Evolutionary conservation across 768 basidiomycete genomes (phyloP), one percentile per base, ranked within the genome.

Genomic region (Rhizopogon vinicolor): DNA sequence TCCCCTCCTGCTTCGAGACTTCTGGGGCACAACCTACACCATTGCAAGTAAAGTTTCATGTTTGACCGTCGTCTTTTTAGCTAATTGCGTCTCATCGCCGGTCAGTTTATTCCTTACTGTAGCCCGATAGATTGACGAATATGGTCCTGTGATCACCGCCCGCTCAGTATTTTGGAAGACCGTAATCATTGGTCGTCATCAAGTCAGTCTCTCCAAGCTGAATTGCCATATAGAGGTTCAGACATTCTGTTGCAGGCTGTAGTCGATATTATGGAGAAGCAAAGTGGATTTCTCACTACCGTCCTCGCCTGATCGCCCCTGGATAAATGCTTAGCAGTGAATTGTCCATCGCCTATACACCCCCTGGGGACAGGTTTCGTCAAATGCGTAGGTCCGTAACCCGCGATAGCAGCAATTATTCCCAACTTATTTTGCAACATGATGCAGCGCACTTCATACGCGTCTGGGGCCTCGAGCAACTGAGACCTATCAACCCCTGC

Each of bases 201-300:
- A 66, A 4, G 67, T 64, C 10, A 14, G 62, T 14, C 25, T 2
- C 33, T 7, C 28, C 16, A 29, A 8, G 28, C 28, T n/a, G 10
- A 28, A 3, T 39, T 22, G 14, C 7, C 22, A 3, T 50, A n/a
- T 14, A 2, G 8, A 29, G 16, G 9, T 16, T n/a, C 16, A 33
- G n/a, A 5, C 16, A 29, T 29, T 2, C 28, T 12, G 2, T 33
- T 29, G 13, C 12, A 81, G 58, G 78, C 78, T 7, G 79, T 79
- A 0, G 70, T 81, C 1, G 80, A 82, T 7, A 76, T 83, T 51
- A 78, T 83, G 79, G 82, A 82, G 64, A 77, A 77, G 54, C 78
- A 81, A 58, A 80, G 81, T 2, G 76, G 75, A 0, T 60, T 68
- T 0, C 65, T 77, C 5, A 74, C 72, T 0, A 83, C 60, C 64